Percentiles rank a stretch among this genome's conserved stretches.
Evolutionary conservation across 495 filamentous ascomycete species (phyloP).

Genomic region (Parathielavia hyrcaniae): DNA sequence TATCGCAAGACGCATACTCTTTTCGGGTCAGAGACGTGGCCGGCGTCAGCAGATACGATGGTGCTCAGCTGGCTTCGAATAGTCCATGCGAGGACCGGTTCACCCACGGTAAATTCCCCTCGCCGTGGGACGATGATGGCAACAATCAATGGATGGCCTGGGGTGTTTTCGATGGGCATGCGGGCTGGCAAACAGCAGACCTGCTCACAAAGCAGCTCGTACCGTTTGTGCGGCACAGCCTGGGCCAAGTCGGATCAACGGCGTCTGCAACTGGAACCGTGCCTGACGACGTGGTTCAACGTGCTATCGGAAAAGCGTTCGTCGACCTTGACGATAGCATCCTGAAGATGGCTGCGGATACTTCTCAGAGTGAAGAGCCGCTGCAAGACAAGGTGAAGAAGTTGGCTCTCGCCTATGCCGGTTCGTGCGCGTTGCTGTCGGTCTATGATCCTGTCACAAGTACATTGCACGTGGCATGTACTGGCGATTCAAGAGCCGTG

Average conservation of each 20-base stretch:
- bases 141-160: neutral
- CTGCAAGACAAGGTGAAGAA: constrained; percentile 10
- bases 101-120: constrained; percentile 41
- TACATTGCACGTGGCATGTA: constrained; percentile 54
- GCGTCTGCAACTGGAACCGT: neutral
- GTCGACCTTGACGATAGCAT: constrained; percentile 46
- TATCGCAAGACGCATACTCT: neutral
- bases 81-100: constrained; percentile 45
- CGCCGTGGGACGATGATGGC: constrained; percentile 25
- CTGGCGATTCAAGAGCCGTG: constrained; percentile 50
- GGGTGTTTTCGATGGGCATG: neutral
- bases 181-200: constrained; percentile 10
- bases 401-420: constrained; percentile 41
- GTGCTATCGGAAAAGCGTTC: constrained; percentile 45
- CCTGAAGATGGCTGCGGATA: constrained; percentile 38
- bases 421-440: constrained; percentile 56
- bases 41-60: constrained; percentile 42
- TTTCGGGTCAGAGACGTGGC: neutral
- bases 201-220: constrained; percentile 16
- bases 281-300: neutral
- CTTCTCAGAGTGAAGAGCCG: constrained; percentile 11
- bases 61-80: constrained; percentile 43
- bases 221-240: constrained; percentile 7
- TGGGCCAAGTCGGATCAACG: neutral
- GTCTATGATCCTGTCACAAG: constrained; percentile 45